These are phyloP conservation scores for Thalassiosira livingstoniorum DNA, from an alignment of 352 stramenopile genomes.

Conservation along the genomic window DNA sequence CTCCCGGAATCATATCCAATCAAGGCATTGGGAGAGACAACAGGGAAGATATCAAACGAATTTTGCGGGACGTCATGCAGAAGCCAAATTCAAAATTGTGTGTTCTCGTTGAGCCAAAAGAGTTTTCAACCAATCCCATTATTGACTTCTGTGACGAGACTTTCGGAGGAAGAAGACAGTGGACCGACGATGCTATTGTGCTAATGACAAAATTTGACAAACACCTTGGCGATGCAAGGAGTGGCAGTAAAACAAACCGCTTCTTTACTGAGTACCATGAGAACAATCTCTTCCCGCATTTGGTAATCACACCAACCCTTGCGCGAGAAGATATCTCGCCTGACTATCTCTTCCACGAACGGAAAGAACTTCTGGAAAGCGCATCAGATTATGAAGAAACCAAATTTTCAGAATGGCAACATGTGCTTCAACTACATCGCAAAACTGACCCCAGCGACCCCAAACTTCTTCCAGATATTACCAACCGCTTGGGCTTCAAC, in stretches of 20 bases:
- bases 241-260: conserved; percentile 75
- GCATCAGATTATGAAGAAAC: conserved; percentile 61
- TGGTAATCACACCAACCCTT: conserved; percentile 79
- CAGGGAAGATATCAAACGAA: conserved; percentile 78
- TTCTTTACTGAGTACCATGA: conserved; percentile 80
- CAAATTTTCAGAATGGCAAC: conserved; percentile 66
- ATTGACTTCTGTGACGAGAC: conserved; percentile 80
- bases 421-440: conserved; percentile 54
- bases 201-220: conserved; percentile 85
- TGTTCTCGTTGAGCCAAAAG: conserved; percentile 80
- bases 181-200: conserved; percentile 72
- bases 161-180: conserved; percentile 65
- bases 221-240: conserved; percentile 71
- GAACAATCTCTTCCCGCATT: conserved; percentile 68
- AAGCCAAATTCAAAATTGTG: conserved; percentile 79
- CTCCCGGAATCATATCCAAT: conserved; percentile 68
- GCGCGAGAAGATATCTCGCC: conserved; percentile 66
- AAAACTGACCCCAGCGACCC: conserved; percentile 58
- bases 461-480: conserved; percentile 40
- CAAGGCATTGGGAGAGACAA: conserved; percentile 73
- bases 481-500: conserved; percentile 62
- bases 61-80: conserved; percentile 70
- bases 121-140: conserved; percentile 79
- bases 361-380: conserved; percentile 60
- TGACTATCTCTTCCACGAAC: conserved; percentile 60